A percentile compares a stretch with the other conserved stretches of the same genome.
These are phyloP conservation scores for Rosa rugosa DNA, from an alignment of 306 rosid species.

Conservation along the genomic window DNA sequence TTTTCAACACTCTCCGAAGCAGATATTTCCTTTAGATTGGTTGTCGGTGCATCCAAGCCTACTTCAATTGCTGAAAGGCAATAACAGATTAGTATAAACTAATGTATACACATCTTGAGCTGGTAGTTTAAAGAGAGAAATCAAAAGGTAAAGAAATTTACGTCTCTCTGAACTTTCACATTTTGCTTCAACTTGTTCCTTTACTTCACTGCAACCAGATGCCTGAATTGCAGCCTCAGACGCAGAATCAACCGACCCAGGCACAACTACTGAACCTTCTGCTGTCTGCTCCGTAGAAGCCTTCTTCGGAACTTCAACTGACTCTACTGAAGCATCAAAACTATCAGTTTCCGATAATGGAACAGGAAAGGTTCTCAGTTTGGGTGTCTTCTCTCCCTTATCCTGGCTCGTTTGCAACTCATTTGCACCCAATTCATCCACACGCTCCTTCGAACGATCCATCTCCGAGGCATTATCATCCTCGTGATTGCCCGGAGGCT, in stretches of 20 bases:
- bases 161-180: slow-evolving; percentile 52
- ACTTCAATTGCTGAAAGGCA: slow-evolving; percentile 48
- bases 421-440: slow-evolving; percentile 30
- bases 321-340: slow-evolving; percentile 45
- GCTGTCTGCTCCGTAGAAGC: slow-evolving; percentile 43
- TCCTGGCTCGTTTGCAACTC: slow-evolving; percentile 46
- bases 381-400: slow-evolving; percentile 41
- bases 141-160: slow-evolving; percentile 43
- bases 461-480: slow-evolving; percentile 34
- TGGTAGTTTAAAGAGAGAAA: slow-evolving; percentile 2
- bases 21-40: slow-evolving; percentile 40
- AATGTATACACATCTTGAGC: slow-evolving; percentile 21
- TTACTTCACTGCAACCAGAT: slow-evolving; percentile 42
- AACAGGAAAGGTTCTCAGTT: slow-evolving; percentile 45
- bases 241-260: slow-evolving; percentile 33
- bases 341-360: slow-evolving; percentile 42
- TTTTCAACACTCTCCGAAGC: slow-evolving; percentile 48
- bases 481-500: slow-evolving; percentile 40
- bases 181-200: slow-evolving; percentile 51
- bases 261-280: slow-evolving; percentile 38
- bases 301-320: slow-evolving; percentile 33
- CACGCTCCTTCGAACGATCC: slow-evolving; percentile 35
- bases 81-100: slow-evolving; percentile 23
- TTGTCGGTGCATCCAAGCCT: slow-evolving; percentile 39
- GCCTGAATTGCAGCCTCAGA: slow-evolving; percentile 32